Evolutionary conservation across 257 asterid species (phyloP), one percentile per base, ranked within the genome.

Genomic region (Capsicum rhomboideum): DNA sequence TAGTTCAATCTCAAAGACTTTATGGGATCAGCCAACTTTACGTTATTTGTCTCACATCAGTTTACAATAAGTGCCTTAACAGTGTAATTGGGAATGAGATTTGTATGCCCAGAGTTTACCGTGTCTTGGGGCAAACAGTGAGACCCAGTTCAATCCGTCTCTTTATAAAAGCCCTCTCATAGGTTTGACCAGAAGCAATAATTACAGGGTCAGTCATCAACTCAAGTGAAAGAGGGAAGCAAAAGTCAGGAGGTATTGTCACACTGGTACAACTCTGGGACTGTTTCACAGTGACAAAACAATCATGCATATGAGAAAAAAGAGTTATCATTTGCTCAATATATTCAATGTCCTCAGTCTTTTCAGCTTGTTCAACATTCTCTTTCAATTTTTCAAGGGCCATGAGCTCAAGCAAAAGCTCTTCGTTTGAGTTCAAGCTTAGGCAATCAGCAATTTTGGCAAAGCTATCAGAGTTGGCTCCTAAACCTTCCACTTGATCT

Each of bases 191-290:
- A 82, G 97, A 94, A 55, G 95, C 94, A 85, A 94, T 93, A 87
- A 94, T 93, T 80, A 94, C 98, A 85, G 98, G 98, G 78, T 94
- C 98, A 3, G 95, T 91, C 97, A 94, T 93, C 87, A 95, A 93
- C 82, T 93, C 98, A 78, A 93, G 97, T 50, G 97, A 95, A 71
- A 93, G 95, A 63, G 97, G 98, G 84, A 97, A 95, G 87, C 95
- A 92, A 89, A 93, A 93, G 85, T 94, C 97, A 42, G 97, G 88
- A 79, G 97, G 98, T 87, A 94, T 90, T 72, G 87, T 84, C 69
- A 94, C 97, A 42, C 93, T 91, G 85, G 91, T 90, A 83, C 90
- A 90, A 83, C 85, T 86, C 85, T 91, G 89, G 50, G 94, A 87
- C 90, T 92, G 98, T 85, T 94, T 94, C 91, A 82, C 79, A 86